These are phyloP conservation scores for Kandelia obovata DNA, from an alignment of 345 rosid species.

Conservation along the genomic window DNA sequence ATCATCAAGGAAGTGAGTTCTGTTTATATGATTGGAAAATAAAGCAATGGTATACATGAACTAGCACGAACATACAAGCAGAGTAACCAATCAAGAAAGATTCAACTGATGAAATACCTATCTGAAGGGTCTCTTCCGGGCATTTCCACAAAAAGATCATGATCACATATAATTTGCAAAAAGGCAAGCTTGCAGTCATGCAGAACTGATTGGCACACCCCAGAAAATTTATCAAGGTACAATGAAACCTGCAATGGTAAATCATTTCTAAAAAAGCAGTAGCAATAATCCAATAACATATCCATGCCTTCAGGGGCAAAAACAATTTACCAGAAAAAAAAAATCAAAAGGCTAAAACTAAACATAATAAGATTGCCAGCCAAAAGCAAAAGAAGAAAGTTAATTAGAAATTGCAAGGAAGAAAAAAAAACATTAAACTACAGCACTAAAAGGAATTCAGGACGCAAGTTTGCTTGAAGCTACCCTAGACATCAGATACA, in stretches of 20 bases:
- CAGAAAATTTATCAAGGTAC: slow-evolving; percentile 97
- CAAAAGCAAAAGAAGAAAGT: no score
- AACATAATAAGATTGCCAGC: no score
- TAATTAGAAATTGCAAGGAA: no score
- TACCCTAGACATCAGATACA: no score
- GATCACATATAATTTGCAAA: slow-evolving; percentile 93
- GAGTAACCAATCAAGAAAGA: background rate
- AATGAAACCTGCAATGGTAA: slow-evolving; percentile 70
- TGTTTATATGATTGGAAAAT: background rate
- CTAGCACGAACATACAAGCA: background rate
- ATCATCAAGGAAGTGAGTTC: background rate
- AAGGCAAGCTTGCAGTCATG: slow-evolving; percentile 97
- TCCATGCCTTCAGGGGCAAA: background rate
- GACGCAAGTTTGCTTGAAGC: no score
- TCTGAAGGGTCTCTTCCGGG: slow-evolving; percentile 99
- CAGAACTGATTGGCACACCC: slow-evolving; percentile 88
- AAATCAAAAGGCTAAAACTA: no score
- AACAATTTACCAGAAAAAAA: no score
- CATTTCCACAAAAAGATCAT: slow-evolving; percentile 99
- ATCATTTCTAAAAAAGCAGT: background rate
- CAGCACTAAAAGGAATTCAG: no score
- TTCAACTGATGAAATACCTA: slow-evolving; percentile 46
- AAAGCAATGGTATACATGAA: no score
- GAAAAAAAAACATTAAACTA: no score
- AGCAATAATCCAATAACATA: background rate